These are phyloP conservation scores for Hyaloscypha finlandica DNA, from an alignment of 495 filamentous ascomycete species.

Conservation along the genomic window DNA sequence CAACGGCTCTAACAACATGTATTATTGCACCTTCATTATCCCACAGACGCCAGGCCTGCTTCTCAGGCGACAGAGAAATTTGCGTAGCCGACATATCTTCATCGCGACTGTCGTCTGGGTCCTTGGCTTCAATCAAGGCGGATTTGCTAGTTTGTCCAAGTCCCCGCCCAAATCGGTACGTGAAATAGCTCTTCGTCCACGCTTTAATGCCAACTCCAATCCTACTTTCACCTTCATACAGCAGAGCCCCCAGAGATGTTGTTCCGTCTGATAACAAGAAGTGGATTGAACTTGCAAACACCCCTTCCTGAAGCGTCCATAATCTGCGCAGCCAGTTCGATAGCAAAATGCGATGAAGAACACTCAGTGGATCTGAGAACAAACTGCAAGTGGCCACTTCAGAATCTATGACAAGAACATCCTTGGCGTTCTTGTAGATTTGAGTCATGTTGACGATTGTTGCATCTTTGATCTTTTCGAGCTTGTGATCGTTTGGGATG, in stretches of 20 bases:
- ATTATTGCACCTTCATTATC: neutral
- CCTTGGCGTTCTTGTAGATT: neutral
- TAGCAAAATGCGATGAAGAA: neutral
- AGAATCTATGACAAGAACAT: constrained; percentile 1
- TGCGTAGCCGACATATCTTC: neutral
- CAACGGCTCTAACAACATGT: neutral
- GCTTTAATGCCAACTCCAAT: neutral
- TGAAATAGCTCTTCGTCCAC: neutral
- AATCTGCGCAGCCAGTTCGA: constrained; percentile 1
- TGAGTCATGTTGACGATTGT: neutral
- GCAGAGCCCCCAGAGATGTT: neutral
- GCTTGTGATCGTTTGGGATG: neutral
- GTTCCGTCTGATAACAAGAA: constrained; percentile 3
- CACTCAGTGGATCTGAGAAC: neutral
- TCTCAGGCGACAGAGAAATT: neutral
- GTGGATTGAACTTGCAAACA: neutral
- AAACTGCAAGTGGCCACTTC: constrained; percentile 3
- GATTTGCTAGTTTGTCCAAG: neutral
- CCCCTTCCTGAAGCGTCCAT: constrained; percentile 2
- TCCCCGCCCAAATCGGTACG: neutral
- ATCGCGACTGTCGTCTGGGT: neutral
- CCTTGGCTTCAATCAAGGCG: neutral
- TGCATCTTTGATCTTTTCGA: neutral
- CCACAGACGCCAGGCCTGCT: neutral
- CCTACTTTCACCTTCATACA: neutral